These are phyloP conservation scores for Alternaria ventricosa DNA, from an alignment of 2,329 filamentous ascomycete species.

Conservation along the genomic window DNA sequence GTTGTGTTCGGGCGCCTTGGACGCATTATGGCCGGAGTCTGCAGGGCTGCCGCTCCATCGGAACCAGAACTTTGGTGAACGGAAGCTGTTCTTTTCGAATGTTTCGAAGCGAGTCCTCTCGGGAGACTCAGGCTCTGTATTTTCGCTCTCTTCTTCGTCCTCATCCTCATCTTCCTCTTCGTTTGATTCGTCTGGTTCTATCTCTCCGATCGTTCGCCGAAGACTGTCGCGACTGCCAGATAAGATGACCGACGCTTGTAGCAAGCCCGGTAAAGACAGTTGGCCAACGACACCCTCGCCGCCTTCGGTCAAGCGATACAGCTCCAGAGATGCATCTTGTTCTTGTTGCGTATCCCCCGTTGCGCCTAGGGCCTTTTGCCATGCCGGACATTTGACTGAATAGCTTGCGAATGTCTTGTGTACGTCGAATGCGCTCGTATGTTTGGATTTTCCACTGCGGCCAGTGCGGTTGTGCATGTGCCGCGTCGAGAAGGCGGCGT, in stretches of 20 bases:
- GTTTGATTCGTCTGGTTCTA: constrained; percentile 13
- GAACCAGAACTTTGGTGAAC: constrained; percentile 36
- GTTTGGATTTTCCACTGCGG: constrained; percentile 17
- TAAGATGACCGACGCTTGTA: constrained; percentile 23
- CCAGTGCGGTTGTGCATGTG: constrained; percentile 34
- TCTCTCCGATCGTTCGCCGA: constrained; percentile 3
- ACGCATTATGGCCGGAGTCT: not conserved
- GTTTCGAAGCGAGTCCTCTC: constrained; percentile 23
- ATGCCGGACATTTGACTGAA: constrained; percentile 27
- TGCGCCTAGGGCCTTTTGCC: constrained; percentile 15
- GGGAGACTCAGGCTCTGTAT: constrained; percentile 7
- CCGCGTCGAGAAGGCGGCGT: constrained; percentile 28
- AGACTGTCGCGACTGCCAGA: constrained; percentile 28
- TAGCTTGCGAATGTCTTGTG: constrained; percentile 34
- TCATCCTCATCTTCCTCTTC: not conserved
- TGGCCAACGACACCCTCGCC: constrained; percentile 29
- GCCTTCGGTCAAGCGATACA: constrained; percentile 27
- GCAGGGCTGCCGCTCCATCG: constrained; percentile 24
- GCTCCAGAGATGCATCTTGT: constrained; percentile 19
- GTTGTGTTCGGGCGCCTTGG: not conserved
- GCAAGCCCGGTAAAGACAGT: constrained; percentile 19
- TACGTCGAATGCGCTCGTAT: constrained; percentile 25
- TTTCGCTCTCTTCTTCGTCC: not conserved
- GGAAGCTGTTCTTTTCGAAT: constrained; percentile 37
- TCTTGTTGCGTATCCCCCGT: not conserved